Percentiles rank a stretch among this genome's conserved stretches.
These are phyloP conservation scores for Actinomucor elegans DNA, from an alignment of 371 early-diverging fungal species.

Conservation along the genomic window DNA sequence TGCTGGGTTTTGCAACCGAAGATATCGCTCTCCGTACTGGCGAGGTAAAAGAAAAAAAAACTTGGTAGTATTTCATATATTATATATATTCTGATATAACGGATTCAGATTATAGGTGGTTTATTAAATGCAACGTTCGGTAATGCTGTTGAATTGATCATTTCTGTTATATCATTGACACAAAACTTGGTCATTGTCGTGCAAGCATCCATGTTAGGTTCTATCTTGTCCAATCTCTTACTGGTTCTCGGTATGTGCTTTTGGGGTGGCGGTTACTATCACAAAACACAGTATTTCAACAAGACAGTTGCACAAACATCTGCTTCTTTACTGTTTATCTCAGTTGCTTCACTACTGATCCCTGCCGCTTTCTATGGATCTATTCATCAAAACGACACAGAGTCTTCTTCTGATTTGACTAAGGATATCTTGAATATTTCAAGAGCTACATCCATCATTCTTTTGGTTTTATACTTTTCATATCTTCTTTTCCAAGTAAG, in stretches of 20 bases:
- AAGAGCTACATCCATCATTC: constrained; percentile 69
- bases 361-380: constrained; percentile 78
- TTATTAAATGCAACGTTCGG: constrained; percentile 87
- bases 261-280: constrained; percentile 72
- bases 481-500: constrained; percentile 76
- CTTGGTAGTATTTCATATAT: too few species aligned
- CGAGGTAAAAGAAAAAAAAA: constrained; percentile 36
- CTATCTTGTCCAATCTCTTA: constrained; percentile 84
- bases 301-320: constrained; percentile 78
- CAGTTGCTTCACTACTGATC: constrained; percentile 72
- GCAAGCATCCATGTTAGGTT: constrained; percentile 86
- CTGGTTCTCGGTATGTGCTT: constrained; percentile 80
- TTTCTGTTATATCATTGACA: constrained; percentile 76
- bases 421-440: constrained; percentile 60
- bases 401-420: not conserved
- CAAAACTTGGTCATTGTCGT: constrained; percentile 78
- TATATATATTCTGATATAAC: too few species aligned
- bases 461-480: constrained; percentile 71
- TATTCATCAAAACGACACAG: constrained; percentile 9
- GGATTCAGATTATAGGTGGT: constrained; percentile 87
- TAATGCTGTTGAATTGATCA: constrained; percentile 83
- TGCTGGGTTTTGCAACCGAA: constrained; percentile 57
- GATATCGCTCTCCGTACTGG: constrained; percentile 68
- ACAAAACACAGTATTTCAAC: constrained; percentile 74
- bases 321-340: constrained; percentile 73